A percentile compares a stretch with the other conserved stretches of the same genome.
Evolutionary conservation across 1,284 basidiomycete genomes (phyloP).

Genomic region (Leccinum brunneo-olivaceum): DNA sequence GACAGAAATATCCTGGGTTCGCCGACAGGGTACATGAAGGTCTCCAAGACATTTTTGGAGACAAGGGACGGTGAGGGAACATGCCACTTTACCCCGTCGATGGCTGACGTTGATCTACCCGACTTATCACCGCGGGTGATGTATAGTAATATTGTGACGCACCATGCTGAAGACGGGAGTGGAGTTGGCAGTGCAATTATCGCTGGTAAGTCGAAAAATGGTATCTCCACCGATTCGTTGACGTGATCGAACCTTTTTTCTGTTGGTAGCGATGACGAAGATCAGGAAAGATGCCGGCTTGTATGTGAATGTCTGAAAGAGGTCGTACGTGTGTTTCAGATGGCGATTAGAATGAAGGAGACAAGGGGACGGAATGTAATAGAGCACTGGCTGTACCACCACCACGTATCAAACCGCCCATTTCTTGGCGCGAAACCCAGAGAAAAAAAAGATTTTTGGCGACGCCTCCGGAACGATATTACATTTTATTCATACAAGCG

Average conservation of each 20-base stretch:
- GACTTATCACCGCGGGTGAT: not conserved
- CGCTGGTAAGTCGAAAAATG: constrained; percentile 64
- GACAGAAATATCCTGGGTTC: constrained; percentile 91
- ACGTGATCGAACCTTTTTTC: not conserved
- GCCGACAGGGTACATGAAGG: constrained; percentile 86
- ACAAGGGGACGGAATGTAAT: not conserved
- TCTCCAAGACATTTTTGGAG: constrained; percentile 87
- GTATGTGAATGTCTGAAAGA: constrained; percentile 31
- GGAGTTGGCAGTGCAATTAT: constrained; percentile 96
- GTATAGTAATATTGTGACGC: constrained; percentile 73
- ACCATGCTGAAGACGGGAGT: constrained; percentile 92
- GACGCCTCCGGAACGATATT: too few relatives aligned
- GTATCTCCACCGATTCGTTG: not conserved
- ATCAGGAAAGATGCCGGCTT: constrained; percentile 45
- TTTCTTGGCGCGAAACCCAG: too few relatives aligned
- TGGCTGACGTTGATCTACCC: not conserved
- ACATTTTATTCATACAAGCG: too few relatives aligned
- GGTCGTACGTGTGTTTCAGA: too few relatives aligned
- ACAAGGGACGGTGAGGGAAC: constrained; percentile 72
- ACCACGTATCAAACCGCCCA: too few relatives aligned
- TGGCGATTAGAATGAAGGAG: not conserved
- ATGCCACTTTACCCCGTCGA: not conserved
- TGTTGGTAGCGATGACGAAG: constrained; percentile 54
- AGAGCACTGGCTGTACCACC: too few relatives aligned
- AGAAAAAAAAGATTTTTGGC: too few relatives aligned